Conservation (phyloP, 2,329 filamentous ascomycete species). For the Colletotrichum scovillei region DNA sequence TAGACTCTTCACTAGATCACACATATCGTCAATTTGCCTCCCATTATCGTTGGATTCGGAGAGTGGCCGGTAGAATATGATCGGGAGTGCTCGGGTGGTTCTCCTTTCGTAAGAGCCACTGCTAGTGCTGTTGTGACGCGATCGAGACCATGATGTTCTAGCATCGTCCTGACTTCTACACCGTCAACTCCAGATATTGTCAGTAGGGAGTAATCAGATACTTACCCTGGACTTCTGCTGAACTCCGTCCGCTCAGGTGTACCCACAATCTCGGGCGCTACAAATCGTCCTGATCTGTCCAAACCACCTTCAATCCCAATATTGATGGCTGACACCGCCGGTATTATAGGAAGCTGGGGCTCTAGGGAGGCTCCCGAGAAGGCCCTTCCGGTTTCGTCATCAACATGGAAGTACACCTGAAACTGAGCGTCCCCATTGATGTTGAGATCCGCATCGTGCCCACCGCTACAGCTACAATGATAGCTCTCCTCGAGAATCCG, state of each 20-base stretch:
- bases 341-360: neutral
- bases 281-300: neutral
- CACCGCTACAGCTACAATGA: neutral
- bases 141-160: slow-evolving; percentile 3
- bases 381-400: neutral
- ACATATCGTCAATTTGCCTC: neutral
- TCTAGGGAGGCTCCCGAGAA: neutral
- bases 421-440: slow-evolving; percentile 8
- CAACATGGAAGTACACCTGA: neutral
- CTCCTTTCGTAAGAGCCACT: neutral
- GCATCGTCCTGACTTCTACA: neutral
- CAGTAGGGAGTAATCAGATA: neutral
- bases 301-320: neutral
- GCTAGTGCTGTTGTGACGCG: neutral
- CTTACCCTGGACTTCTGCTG: neutral
- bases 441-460: slow-evolving; percentile 4
- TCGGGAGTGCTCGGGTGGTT: neutral
- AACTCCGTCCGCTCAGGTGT: neutral
- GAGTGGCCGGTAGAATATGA: neutral
- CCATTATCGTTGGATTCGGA: neutral
- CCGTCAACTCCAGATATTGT: neutral
- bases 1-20: neutral
- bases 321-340: neutral
- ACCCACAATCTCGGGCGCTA: neutral
- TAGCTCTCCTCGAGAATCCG: neutral